Percentiles rank a stretch among this genome's conserved stretches.
Conservation (phyloP, 2,329 filamentous ascomycete species). For the Colletotrichum incanum region DNA sequence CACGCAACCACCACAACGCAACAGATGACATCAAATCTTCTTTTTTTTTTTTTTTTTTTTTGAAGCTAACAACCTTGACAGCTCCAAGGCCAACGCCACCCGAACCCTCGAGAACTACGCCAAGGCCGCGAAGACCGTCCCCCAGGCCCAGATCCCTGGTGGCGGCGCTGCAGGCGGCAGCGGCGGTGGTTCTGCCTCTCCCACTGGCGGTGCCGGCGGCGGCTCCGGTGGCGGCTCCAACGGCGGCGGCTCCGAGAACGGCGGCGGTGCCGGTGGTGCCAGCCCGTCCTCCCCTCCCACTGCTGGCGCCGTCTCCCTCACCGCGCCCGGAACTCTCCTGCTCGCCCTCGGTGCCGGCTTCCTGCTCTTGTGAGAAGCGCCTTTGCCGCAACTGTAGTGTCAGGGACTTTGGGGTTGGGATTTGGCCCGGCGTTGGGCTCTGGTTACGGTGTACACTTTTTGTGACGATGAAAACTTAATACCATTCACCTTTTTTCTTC, state of each 20-base stretch:
- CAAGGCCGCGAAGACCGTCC: slow-evolving; percentile 50
- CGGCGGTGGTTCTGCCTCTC: slow-evolving; percentile 42
- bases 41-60: no score
- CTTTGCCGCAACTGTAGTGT: not conserved
- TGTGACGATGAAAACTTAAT: slow-evolving; percentile 41
- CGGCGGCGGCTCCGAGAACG: slow-evolving; percentile 37
- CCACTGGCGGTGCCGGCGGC: slow-evolving; percentile 44
- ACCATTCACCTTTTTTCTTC: slow-evolving; percentile 37
- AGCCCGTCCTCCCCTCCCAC: slow-evolving; percentile 29
- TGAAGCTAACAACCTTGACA: slow-evolving; percentile 46
- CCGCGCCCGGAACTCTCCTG: slow-evolving; percentile 60
- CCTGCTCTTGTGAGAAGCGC: slow-evolving; percentile 54
- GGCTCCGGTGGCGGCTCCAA: slow-evolving; percentile 44
- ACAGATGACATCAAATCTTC: not conserved
- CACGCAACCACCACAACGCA: not conserved
- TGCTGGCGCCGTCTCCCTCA: slow-evolving; percentile 52
- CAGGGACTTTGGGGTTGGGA: not conserved
- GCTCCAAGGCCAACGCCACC: slow-evolving; percentile 66
- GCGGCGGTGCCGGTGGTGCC: slow-evolving; percentile 28
- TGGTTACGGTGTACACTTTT: slow-evolving; percentile 33
- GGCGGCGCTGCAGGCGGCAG: slow-evolving; percentile 42
- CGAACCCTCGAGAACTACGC: slow-evolving; percentile 68
- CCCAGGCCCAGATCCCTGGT: slow-evolving; percentile 48
- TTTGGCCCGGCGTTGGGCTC: slow-evolving; percentile 26
- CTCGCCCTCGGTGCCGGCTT: slow-evolving; percentile 60